Evolutionary conservation across 495 filamentous ascomycete genomes (phyloP).

Genomic region (Pyrenula massariospora): DNA sequence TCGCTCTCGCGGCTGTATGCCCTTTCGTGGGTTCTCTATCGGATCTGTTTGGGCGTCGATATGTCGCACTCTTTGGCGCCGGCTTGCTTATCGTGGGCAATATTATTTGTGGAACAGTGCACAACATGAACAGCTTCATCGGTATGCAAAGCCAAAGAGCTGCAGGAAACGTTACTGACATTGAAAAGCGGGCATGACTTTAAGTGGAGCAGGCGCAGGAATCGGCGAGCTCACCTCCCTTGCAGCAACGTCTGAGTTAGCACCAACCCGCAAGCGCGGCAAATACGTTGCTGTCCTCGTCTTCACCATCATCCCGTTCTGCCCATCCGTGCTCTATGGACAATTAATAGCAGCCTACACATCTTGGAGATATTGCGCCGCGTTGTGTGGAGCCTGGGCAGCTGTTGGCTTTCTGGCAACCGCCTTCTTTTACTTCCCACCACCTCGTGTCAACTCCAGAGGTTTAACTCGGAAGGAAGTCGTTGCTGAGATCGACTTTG

Average conservation of each 20-base stretch:
- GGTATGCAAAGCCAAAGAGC: slow-evolving; percentile 26
- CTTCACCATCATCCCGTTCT: slow-evolving; percentile 58
- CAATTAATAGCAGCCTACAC: slow-evolving; percentile 52
- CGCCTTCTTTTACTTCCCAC: slow-evolving; percentile 54
- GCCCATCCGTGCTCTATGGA: slow-evolving; percentile 56
- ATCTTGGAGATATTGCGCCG: slow-evolving; percentile 53
- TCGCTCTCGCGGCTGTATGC: slow-evolving; percentile 55
- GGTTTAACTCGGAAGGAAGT: slow-evolving; percentile 38
- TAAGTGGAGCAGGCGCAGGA: slow-evolving; percentile 51
- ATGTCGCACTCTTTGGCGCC: slow-evolving; percentile 51
- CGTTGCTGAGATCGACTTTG: slow-evolving; percentile 46
- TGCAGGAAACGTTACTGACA: slow-evolving; percentile 17
- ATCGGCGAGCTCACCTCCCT: slow-evolving; percentile 58
- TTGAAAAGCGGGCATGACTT: slow-evolving; percentile 43
- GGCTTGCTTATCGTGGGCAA: slow-evolving; percentile 51
- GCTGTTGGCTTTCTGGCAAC: slow-evolving; percentile 51
- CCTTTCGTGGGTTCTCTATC: slow-evolving; percentile 64
- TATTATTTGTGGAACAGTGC: slow-evolving; percentile 50
- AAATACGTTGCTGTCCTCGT: slow-evolving; percentile 56
- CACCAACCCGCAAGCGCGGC: slow-evolving; percentile 54
- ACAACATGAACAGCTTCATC: slow-evolving; percentile 59
- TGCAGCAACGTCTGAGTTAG: slow-evolving; percentile 57
- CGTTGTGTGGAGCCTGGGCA: slow-evolving; percentile 49
- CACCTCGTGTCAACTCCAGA: slow-evolving; percentile 41
- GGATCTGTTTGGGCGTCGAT: slow-evolving; percentile 56